Evolutionary conservation across 2,329 filamentous ascomycete species (phyloP).

Genomic region (Aspergillus latus): DNA sequence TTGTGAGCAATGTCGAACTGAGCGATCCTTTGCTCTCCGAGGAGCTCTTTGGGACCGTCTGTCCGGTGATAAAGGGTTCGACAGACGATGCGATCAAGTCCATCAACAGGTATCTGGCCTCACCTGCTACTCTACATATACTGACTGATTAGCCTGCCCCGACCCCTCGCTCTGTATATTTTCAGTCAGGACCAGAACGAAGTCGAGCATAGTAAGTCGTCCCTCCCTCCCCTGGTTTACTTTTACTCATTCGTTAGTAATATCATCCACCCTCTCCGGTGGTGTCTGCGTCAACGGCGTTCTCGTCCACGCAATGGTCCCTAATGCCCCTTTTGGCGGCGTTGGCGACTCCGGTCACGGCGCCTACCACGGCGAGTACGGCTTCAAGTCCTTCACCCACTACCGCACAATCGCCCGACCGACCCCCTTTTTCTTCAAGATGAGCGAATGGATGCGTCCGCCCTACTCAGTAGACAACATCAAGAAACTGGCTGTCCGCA

Average conservation of each 20-base stretch:
- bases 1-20: conserved; percentile 39
- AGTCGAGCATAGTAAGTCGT: conserved; percentile 24
- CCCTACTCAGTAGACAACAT: conserved; percentile 11
- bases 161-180: conserved; percentile 45
- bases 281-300: conserved; percentile 16
- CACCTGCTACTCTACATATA: neutral
- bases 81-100: conserved; percentile 8
- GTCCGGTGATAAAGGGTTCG: conserved; percentile 40
- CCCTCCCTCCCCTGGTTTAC: neutral
- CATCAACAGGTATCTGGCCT: neutral
- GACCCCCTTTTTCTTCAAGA: conserved; percentile 2
- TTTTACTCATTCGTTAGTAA: neutral
- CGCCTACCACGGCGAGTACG: conserved; percentile 15
- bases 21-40: conserved; percentile 44
- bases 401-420: conserved; percentile 25
- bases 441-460: conserved; percentile 6
- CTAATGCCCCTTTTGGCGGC: conserved; percentile 13
- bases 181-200: conserved; percentile 41
- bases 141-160: conserved; percentile 29
- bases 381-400: conserved; percentile 22
- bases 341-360: conserved; percentile 15
- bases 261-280: conserved; percentile 11
- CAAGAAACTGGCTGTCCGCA: conserved; percentile 11
- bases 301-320: conserved; percentile 12
- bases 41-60: conserved; percentile 50